Evolutionary conservation across 257 asterid genomes (phyloP).

Genomic region (Plectranthus barbatus): DNA sequence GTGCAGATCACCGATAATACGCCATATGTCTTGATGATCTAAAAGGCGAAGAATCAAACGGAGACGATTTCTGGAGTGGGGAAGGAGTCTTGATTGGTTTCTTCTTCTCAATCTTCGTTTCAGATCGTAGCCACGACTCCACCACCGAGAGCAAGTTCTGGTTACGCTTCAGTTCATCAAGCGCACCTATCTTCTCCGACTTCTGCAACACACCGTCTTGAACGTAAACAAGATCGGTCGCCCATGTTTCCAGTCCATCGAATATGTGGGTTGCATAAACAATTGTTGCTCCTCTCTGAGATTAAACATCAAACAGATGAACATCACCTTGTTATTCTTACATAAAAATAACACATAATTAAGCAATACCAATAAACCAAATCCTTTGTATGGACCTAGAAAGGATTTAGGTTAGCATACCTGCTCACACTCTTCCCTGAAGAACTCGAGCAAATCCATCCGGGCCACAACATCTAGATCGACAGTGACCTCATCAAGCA

Average conservation of each 20-base stretch:
- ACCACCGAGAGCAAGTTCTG: constrained; percentile 78
- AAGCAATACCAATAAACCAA: background rate
- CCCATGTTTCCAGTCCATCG: constrained; percentile 96
- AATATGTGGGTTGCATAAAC: constrained; percentile 93
- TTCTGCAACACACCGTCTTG: constrained; percentile 77
- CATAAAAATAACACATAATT: too few relatives aligned
- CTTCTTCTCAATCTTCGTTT: constrained; percentile 71
- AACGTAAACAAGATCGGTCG: constrained; percentile 77
- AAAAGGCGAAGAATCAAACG: constrained; percentile 65
- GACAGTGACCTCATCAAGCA: constrained; percentile 94
- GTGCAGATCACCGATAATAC: constrained; percentile 50
- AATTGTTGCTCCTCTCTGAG: constrained; percentile 89
- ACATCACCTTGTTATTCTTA: background rate
- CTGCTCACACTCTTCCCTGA: constrained; percentile 90
- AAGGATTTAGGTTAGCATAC: constrained; percentile 24
- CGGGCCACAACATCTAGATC: constrained; percentile 94
- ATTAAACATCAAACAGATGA: constrained; percentile 3
- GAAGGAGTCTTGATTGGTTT: constrained; percentile 26
- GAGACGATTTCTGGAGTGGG: constrained; percentile 44
- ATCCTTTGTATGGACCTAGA: background rate
- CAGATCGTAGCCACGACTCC: constrained; percentile 79
- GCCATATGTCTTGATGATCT: constrained; percentile 92
- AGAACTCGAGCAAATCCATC: constrained; percentile 90
- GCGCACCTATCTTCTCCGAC: constrained; percentile 58
- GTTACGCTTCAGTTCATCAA: constrained; percentile 49